Percentiles rank a stretch among this genome's conserved stretches.
Conservation (phyloP, 306 rosid genomes). For the Vigna mungo region DNA sequence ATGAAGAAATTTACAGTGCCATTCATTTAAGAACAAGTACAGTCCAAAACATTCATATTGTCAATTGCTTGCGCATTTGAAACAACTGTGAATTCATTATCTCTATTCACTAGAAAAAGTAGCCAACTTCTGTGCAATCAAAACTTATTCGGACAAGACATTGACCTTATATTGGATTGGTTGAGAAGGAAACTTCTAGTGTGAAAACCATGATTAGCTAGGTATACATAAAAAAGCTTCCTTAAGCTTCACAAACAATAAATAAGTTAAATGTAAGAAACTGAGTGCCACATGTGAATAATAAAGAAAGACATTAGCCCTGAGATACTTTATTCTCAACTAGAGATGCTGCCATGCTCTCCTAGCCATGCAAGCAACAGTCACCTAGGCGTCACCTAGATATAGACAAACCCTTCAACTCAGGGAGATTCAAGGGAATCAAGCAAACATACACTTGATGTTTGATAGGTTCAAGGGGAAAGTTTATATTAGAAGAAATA, state of each 20-base stretch:
- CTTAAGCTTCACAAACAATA: not conserved
- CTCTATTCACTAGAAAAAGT: not conserved
- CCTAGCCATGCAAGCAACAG: not conserved
- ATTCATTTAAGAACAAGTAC: not conserved
- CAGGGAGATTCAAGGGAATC: not conserved
- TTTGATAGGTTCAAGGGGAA: too few relatives aligned
- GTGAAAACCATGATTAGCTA: not conserved
- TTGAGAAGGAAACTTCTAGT: not conserved
- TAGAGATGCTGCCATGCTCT: not conserved
- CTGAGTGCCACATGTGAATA: not conserved
- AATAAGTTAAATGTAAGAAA: not conserved
- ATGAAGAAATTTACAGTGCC: not conserved
- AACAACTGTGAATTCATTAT: not conserved
- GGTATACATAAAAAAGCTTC: not conserved
- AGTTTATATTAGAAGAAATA: too few relatives aligned
- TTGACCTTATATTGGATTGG: not conserved
- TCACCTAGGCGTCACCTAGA: not conserved
- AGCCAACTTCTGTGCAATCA: not conserved
- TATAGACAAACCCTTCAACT: constrained; percentile 9
- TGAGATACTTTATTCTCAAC: not conserved
- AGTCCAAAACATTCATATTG: not conserved
- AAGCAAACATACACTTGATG: not conserved
- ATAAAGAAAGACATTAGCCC: not conserved
- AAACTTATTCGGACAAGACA: not conserved
- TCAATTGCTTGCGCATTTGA: not conserved